These are phyloP conservation scores for Pseudisothecium myosuroides DNA, from an alignment of 225 moss, liverwort and hornwort species.

Conservation along the genomic window DNA sequence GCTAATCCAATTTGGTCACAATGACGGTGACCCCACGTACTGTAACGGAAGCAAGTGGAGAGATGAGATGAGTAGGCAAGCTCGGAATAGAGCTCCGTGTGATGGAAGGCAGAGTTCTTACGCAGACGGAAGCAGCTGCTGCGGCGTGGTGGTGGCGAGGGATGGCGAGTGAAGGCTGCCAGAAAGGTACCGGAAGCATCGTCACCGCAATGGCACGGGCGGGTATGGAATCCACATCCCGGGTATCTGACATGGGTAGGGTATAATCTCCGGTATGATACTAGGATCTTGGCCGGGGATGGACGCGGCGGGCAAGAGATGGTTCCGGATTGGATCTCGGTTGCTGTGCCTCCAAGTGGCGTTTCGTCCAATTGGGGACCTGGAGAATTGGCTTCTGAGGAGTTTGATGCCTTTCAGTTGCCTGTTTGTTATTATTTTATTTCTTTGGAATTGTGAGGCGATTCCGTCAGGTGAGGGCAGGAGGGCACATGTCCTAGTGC, in stretches of 20 bases:
- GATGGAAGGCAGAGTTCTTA: background rate
- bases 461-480: background rate
- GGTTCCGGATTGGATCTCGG: background rate
- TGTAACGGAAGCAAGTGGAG: background rate
- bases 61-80: background rate
- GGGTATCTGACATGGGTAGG: background rate
- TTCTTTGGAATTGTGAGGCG: background rate
- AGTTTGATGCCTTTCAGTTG: background rate
- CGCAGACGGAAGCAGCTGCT: background rate
- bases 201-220: background rate
- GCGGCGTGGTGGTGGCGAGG: conserved; percentile 4
- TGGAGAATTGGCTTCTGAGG: background rate
- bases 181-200: background rate
- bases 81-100: background rate
- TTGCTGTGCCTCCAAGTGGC: background rate
- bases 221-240: background rate
- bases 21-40: background rate
- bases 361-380: background rate
- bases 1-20: background rate
- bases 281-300: background rate
- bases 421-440: background rate
- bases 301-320: background rate
- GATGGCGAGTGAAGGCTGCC: background rate
- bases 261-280: background rate
- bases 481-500: background rate